Conservation (phyloP, 805 yeast species). For the Myxozyma neglecta region DNA sequence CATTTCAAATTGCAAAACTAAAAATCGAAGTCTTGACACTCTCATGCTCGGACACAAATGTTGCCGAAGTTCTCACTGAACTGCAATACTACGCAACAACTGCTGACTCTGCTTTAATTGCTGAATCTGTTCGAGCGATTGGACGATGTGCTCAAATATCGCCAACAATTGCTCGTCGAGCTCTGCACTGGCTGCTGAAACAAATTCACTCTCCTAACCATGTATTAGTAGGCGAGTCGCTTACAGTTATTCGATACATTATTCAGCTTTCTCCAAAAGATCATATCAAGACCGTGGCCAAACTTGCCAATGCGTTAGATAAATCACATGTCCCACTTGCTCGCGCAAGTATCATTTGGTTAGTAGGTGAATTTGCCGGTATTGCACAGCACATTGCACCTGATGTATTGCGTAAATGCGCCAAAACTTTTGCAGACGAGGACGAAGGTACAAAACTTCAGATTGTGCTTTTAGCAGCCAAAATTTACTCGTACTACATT, state of each 20-base stretch:
- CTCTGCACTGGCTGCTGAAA: constrained; percentile 64
- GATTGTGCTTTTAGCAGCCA: constrained; percentile 70
- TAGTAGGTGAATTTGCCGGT: constrained; percentile 76
- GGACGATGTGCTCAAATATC: constrained; percentile 58
- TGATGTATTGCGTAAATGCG: constrained; percentile 65
- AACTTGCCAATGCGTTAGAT: constrained; percentile 38
- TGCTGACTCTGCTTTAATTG: constrained; percentile 37
- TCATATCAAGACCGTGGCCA: constrained; percentile 56
- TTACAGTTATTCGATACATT: constrained; percentile 69
- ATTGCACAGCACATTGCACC: constrained; percentile 58
- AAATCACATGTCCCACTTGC: constrained; percentile 48
- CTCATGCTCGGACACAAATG: constrained; percentile 56
- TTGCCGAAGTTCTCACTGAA: constrained; percentile 56
- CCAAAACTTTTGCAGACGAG: constrained; percentile 57
- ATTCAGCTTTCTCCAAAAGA: constrained; percentile 61
- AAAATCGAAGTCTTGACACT: constrained; percentile 65
- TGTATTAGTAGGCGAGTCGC: constrained; percentile 58
- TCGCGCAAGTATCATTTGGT: constrained; percentile 83
- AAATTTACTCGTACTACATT: constrained; percentile 59
- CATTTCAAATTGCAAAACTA: constrained; percentile 44
- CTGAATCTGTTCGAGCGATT: constrained; percentile 60
- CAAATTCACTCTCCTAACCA: constrained; percentile 44
- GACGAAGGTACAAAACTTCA: constrained; percentile 63
- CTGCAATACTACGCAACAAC: constrained; percentile 56
- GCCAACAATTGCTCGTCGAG: constrained; percentile 51